Evolutionary conservation across 2,329 filamentous ascomycete species (phyloP).

Genomic region (Geosmithia putterillii): DNA sequence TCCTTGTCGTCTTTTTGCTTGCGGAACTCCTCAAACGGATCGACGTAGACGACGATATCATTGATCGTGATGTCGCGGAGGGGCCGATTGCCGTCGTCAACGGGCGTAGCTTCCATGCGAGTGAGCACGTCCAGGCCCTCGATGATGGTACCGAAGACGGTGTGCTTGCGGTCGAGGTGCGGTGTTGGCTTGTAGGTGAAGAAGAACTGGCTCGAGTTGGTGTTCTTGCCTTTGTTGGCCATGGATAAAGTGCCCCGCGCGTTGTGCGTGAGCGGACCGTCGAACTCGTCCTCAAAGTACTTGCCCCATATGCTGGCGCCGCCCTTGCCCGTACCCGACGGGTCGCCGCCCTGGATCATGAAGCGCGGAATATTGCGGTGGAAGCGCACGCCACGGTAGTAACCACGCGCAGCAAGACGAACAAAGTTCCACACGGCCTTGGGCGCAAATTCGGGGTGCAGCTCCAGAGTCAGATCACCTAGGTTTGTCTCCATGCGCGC

Average conservation of each 20-base stretch:
- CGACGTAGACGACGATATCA: conserved; percentile 76
- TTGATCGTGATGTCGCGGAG: conserved; percentile 68
- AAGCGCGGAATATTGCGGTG: conserved; percentile 93
- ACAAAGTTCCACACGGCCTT: conserved; percentile 97
- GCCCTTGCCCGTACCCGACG: conserved; percentile 83
- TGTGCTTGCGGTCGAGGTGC: conserved; percentile 91
- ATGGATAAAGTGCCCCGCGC: conserved; percentile 68
- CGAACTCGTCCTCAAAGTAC: conserved; percentile 87
- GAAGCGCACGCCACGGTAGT: conserved; percentile 75
- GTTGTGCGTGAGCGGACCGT: conserved; percentile 78
- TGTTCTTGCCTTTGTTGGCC: conserved; percentile 98
- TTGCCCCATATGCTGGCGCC: conserved; percentile 88
- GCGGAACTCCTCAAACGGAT: conserved; percentile 91
- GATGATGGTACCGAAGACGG: conserved; percentile 83
- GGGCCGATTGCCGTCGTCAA: conserved; percentile 61
- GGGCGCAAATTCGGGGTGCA: conserved; percentile 83
- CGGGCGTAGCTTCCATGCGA: conserved; percentile 65
- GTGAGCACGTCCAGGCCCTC: conserved; percentile 61
- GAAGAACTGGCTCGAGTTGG: conserved; percentile 92
- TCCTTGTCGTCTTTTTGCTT: conserved; percentile 59
- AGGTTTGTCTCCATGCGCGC: conserved; percentile 78
- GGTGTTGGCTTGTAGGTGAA: conserved; percentile 75
- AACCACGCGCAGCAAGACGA: conserved; percentile 74
- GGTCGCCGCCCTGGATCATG: conserved; percentile 97
- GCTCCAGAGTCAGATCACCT: conserved; percentile 76